A percentile compares a stretch with the other conserved stretches of the same genome.
Evolutionary conservation across 345 rosid genomes (phyloP).

Genomic region (Rhizophora mangle): DNA sequence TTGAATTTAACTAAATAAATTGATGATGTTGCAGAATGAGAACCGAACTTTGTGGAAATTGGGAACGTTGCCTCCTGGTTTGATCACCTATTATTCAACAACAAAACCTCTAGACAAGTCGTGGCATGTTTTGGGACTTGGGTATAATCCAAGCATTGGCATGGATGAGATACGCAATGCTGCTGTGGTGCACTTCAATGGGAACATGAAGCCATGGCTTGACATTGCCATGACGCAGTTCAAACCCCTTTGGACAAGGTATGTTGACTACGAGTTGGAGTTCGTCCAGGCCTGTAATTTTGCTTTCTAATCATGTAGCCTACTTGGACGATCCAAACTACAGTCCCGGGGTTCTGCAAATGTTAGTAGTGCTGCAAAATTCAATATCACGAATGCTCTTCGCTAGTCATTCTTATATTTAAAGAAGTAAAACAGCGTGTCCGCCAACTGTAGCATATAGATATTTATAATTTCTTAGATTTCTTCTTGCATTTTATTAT

Average conservation of each 20-base stretch:
- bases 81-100: conserved; percentile 91
- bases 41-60: conserved; percentile 91
- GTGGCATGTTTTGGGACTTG: conserved; percentile 96
- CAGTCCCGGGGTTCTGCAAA: background rate
- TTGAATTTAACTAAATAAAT: background rate
- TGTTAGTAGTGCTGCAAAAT: background rate
- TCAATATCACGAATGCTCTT: background rate
- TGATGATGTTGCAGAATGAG: conserved; percentile 68
- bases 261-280: conserved; percentile 85
- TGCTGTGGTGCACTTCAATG: conserved; percentile 95
- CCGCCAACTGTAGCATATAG: conserved; percentile 13
- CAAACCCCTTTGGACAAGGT: conserved; percentile 81
- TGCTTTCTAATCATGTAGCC: conserved; percentile 40
- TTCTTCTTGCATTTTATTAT: conserved; percentile 1
- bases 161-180: conserved; percentile 89
- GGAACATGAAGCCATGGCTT: conserved; percentile 98
- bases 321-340: background rate
- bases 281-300: conserved; percentile 95
- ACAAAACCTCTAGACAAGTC: conserved; percentile 94
- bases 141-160: conserved; percentile 93
- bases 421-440: background rate
- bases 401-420: background rate
- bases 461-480: background rate
- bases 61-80: conserved; percentile 92
- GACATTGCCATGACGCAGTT: conserved; percentile 98